Evolutionary conservation across 2,329 filamentous ascomycete genomes (phyloP).

Genomic region (Hortaea sp.): DNA sequence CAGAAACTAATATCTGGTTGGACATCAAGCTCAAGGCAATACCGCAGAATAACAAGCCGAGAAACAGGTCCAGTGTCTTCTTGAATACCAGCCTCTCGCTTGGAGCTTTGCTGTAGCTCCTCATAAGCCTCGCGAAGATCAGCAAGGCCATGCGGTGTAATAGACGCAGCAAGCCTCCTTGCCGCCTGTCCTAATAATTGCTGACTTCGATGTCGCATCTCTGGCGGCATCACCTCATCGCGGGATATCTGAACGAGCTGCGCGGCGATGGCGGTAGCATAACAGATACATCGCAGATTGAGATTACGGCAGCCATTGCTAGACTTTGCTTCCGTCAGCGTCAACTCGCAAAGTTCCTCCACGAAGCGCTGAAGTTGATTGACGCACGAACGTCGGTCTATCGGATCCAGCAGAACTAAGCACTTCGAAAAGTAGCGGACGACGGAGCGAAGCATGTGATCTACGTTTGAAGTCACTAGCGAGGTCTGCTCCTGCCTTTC

Average conservation of each 20-base stretch:
- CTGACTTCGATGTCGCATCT: constrained; percentile 12
- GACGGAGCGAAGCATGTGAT: constrained; percentile 34
- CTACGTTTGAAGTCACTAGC: constrained; percentile 3
- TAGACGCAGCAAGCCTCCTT: constrained; percentile 26
- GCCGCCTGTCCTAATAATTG: constrained; percentile 26
- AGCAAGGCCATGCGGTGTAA: constrained; percentile 13
- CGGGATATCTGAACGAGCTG: constrained; percentile 25
- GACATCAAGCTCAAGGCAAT: constrained; percentile 27
- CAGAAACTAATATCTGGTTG: constrained; percentile 31
- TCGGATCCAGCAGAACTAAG: constrained; percentile 43
- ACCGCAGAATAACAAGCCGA: constrained; percentile 37
- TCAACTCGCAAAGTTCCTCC: constrained; percentile 22
- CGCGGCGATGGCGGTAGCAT: constrained; percentile 19
- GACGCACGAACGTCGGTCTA: constrained; percentile 42
- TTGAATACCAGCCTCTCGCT: constrained; percentile 40
- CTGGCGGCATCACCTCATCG: constrained; percentile 15
- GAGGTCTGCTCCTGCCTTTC: neutral
- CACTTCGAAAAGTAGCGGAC: constrained; percentile 40
- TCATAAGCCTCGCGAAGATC: constrained; percentile 36
- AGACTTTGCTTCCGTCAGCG: constrained; percentile 1
- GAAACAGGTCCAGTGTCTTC: constrained; percentile 35
- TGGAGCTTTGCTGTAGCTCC: constrained; percentile 30
- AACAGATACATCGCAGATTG: constrained; percentile 8
- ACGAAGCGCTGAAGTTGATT: constrained; percentile 32
- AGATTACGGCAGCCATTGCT: neutral